Percentiles rank a stretch among this genome's conserved stretches.
Conservation (phyloP, 2,329 filamentous ascomycete species). For the Calycina herbarum region DNA sequence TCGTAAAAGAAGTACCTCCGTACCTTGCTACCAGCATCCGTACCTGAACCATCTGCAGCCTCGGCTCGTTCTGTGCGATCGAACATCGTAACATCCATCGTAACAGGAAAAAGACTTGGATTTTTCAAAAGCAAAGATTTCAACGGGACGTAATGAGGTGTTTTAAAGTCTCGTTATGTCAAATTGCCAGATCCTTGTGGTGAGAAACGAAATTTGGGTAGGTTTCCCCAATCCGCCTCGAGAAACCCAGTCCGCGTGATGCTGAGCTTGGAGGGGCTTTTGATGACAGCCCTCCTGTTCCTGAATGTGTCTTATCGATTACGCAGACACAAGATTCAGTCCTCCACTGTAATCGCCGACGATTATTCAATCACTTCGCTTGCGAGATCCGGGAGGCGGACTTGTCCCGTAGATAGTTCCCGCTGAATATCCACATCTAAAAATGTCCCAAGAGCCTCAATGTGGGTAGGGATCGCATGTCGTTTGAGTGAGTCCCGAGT, state of each 20-base stretch:
- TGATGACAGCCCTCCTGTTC: background rate
- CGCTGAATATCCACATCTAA: slow-evolving; percentile 3
- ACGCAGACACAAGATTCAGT: background rate
- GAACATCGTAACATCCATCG: background rate
- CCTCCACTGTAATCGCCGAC: background rate
- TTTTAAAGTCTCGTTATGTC: background rate
- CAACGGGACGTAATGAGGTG: background rate
- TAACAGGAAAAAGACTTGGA: background rate
- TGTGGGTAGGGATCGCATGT: background rate
- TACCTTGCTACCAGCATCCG: background rate
- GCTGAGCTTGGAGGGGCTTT: background rate
- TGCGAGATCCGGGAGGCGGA: background rate
- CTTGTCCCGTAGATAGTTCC: background rate
- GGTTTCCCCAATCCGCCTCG: background rate
- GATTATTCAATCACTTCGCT: background rate
- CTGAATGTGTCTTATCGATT: slow-evolving; percentile 4
- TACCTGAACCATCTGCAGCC: background rate
- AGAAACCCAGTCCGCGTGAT: background rate
- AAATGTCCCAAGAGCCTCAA: background rate
- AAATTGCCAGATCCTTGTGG: background rate
- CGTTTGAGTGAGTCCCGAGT: background rate
- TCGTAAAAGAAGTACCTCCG: background rate
- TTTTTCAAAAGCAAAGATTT: background rate
- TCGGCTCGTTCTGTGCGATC: background rate
- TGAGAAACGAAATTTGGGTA: background rate